A percentile compares a stretch with the other conserved stretches of the same genome.
These are phyloP conservation scores for Sanguinoderma infundibulare DNA, from an alignment of 1,284 basidiomycete species.

Conservation along the genomic window DNA sequence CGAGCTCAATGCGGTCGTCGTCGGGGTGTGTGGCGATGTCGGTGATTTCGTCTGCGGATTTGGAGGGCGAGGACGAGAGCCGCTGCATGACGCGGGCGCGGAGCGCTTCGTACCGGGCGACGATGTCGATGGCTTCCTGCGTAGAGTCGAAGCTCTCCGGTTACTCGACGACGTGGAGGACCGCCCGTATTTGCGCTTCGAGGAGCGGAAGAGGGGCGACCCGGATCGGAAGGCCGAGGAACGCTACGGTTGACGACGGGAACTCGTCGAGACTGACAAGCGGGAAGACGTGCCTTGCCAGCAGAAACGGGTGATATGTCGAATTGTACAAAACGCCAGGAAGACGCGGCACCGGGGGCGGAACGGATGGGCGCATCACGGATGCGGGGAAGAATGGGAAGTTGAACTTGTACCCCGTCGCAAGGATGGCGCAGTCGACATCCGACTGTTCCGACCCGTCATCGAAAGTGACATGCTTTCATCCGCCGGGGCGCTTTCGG, in stretches of 20 bases:
- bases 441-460: constrained; percentile 58
- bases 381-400: constrained; percentile 61
- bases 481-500: too few species aligned
- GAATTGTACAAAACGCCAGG: constrained; percentile 62
- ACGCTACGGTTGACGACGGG: constrained; percentile 59
- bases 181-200: constrained; percentile 69
- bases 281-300: constrained; percentile 58
- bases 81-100: constrained; percentile 13
- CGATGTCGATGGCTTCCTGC: constrained; percentile 50
- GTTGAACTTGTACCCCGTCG: constrained; percentile 71
- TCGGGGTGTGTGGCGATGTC: background rate
- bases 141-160: constrained; percentile 52
- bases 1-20: constrained; percentile 24
- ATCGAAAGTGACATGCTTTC: constrained; percentile 61
- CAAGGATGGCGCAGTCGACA: constrained; percentile 68
- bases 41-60: background rate
- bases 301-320: constrained; percentile 64
- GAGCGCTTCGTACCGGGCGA: constrained; percentile 52
- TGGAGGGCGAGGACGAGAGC: background rate
- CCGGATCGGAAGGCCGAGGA: constrained; percentile 61
- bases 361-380: constrained; percentile 39
- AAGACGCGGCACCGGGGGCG: constrained; percentile 48
- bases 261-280: constrained; percentile 43
- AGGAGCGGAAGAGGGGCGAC: constrained; percentile 68
- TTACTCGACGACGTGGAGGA: constrained; percentile 54